Conservation (phyloP, 129 eudicot species). For the Artemisia annua region DNA sequence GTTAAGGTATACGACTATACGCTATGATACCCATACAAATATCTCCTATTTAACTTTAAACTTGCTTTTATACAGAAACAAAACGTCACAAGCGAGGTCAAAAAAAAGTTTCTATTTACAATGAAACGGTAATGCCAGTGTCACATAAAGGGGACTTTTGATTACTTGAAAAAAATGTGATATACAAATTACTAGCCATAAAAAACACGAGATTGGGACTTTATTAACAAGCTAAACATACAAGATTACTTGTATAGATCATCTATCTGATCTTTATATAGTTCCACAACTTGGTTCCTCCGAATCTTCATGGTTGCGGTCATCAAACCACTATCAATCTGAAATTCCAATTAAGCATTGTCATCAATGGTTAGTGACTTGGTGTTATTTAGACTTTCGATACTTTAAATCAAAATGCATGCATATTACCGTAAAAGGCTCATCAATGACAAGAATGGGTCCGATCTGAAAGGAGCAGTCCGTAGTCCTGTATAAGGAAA, state of each 20-base stretch:
- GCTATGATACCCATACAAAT: background rate
- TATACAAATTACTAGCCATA: background rate
- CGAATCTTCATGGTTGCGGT: constrained; percentile 93
- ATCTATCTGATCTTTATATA: constrained; percentile 65
- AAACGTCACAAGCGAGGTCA: background rate
- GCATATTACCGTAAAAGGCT: constrained; percentile 82
- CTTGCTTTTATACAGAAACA: background rate
- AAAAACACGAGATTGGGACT: background rate
- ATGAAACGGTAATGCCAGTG: background rate
- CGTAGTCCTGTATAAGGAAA: constrained; percentile 62
- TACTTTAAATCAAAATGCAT: background rate
- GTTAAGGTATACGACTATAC: background rate
- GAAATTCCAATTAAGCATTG: constrained; percentile 30
- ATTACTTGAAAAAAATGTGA: background rate
- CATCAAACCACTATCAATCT: constrained; percentile 94
- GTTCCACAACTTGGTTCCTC: constrained; percentile 71
- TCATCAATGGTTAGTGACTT: constrained; percentile 1
- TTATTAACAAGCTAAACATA: background rate
- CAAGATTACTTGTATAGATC: constrained; percentile 48
- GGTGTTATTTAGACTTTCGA: too few relatives aligned
- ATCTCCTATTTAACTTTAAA: background rate
- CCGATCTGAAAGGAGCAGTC: constrained; percentile 89
- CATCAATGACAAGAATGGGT: constrained; percentile 82
- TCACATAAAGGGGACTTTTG: background rate
- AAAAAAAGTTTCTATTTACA: background rate